A percentile compares a stretch with the other conserved stretches of the same genome.
phyloP scores from a whole-genome alignment of 2,329 filamentous ascomycete species.

The Pseudogymnoascus sp. region DNA sequence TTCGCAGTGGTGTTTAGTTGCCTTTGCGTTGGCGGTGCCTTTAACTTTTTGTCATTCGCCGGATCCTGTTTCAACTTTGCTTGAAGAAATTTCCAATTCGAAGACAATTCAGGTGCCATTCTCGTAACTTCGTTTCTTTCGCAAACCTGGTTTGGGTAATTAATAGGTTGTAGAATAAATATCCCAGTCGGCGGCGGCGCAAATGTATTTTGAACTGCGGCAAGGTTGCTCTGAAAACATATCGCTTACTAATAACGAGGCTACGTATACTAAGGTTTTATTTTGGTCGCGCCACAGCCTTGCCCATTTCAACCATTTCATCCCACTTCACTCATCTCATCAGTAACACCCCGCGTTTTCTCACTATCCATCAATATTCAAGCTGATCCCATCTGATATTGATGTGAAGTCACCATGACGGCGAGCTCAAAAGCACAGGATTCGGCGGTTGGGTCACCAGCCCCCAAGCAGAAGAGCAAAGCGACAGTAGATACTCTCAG shows the following conservation, averaged over 20 bases:
- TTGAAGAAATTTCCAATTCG: constrained; percentile 76
- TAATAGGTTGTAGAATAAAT: background rate
- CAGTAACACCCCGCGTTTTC: background rate
- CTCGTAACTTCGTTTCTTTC: constrained; percentile 12
- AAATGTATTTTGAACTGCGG: background rate
- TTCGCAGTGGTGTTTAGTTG: constrained; percentile 30
- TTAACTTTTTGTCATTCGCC: constrained; percentile 30
- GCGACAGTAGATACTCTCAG: constrained; percentile 79
- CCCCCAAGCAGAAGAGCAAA: constrained; percentile 63
- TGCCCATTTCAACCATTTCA: background rate
- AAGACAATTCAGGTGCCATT: constrained; percentile 44
- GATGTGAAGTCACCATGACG: constrained; percentile 45
- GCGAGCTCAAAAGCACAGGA: constrained; percentile 46
- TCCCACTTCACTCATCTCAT: constrained; percentile 5
- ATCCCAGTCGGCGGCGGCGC: background rate
- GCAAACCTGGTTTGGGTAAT: background rate
- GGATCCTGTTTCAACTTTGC: constrained; percentile 46
- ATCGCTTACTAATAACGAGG: constrained; percentile 1
- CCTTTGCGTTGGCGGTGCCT: constrained; percentile 26
- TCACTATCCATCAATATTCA: constrained; percentile 6
- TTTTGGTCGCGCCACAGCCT: constrained; percentile 4
- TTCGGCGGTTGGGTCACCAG: constrained; percentile 50
- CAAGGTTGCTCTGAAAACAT: background rate
- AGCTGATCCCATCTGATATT: background rate
- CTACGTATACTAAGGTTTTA: background rate